Conservation (phyloP, 2,329 filamentous ascomycete genomes). For the Xylariaceae sp. region DNA sequence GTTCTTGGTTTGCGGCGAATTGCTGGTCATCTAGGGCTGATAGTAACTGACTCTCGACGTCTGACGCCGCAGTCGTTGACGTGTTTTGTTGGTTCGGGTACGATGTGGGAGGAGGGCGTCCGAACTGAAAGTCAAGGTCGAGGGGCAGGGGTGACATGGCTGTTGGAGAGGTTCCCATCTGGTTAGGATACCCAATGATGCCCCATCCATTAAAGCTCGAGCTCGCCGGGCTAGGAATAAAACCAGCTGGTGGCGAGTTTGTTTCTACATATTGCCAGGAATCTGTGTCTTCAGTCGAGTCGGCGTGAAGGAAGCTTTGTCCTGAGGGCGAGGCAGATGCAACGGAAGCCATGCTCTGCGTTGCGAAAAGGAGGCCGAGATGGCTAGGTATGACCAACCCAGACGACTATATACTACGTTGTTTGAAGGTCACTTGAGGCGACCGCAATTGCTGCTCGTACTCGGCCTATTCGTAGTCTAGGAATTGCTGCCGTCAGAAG, state of each 20-base stretch:
- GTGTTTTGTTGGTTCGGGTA: constrained; percentile 39
- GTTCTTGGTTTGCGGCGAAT: constrained; percentile 47
- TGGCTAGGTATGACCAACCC: neutral
- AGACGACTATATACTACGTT: neutral
- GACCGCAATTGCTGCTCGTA: neutral
- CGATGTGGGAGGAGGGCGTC: constrained; percentile 38
- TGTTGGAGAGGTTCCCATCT: constrained; percentile 42
- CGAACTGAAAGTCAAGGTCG: constrained; percentile 46
- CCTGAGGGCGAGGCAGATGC: constrained; percentile 41
- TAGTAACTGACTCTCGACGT: constrained; percentile 22
- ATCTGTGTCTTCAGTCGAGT: constrained; percentile 43
- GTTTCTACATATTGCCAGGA: constrained; percentile 43
- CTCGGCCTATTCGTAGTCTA: neutral
- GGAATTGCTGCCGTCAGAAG: neutral
- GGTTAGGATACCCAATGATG: constrained; percentile 48
- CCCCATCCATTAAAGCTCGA: constrained; percentile 58
- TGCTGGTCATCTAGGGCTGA: constrained; percentile 39
- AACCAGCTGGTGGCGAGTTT: constrained; percentile 44
- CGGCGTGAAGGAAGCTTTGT: constrained; percentile 35
- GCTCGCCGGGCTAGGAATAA: constrained; percentile 57
- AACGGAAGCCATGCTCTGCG: constrained; percentile 40
- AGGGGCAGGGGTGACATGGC: constrained; percentile 51
- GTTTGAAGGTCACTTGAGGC: neutral
- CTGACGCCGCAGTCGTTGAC: constrained; percentile 41
- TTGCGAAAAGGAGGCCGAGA: neutral